Conservation (phyloP, 2,329 filamentous ascomycete species). For the Alternaria gaisen region DNA sequence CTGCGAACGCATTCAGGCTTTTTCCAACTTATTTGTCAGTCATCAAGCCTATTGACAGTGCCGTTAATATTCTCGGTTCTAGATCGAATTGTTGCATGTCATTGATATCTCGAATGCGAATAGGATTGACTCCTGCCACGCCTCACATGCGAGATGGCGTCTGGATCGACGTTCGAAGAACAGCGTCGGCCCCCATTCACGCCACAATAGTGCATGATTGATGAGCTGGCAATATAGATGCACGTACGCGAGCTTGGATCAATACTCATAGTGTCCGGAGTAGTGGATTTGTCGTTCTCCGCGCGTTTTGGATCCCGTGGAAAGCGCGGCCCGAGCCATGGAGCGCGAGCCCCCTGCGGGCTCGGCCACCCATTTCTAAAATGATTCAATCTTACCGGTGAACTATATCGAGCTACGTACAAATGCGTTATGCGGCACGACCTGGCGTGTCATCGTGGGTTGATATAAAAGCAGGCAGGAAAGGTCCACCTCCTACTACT, state of each 20-base stretch:
- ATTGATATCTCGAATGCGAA: not conserved
- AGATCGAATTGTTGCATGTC: not conserved
- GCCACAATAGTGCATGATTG: not conserved
- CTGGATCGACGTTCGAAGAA: not conserved
- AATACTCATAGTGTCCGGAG: too few relatives aligned
- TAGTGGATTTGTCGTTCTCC: not conserved
- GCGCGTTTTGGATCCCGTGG: not conserved
- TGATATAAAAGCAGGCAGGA: not conserved
- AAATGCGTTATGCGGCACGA: not conserved
- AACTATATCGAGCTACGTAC: not conserved
- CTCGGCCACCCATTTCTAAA: not conserved
- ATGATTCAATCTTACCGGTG: not conserved
- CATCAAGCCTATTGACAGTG: not conserved
- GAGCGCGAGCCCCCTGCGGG: not conserved
- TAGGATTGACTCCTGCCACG: not conserved
- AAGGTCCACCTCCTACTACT: too few relatives aligned
- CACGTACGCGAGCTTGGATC: not conserved
- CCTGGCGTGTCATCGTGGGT: not conserved
- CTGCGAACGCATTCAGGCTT: too few relatives aligned
- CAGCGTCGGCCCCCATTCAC: not conserved
- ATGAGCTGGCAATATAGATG: not conserved
- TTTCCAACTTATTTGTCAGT: not conserved
- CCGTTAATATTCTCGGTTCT: not conserved
- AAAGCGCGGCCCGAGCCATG: not conserved
- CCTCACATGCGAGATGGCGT: not conserved